Base-by-base conservation (phyloP, 768 basidiomycete genomes). In the Kwoniella dendrophila region DNA sequence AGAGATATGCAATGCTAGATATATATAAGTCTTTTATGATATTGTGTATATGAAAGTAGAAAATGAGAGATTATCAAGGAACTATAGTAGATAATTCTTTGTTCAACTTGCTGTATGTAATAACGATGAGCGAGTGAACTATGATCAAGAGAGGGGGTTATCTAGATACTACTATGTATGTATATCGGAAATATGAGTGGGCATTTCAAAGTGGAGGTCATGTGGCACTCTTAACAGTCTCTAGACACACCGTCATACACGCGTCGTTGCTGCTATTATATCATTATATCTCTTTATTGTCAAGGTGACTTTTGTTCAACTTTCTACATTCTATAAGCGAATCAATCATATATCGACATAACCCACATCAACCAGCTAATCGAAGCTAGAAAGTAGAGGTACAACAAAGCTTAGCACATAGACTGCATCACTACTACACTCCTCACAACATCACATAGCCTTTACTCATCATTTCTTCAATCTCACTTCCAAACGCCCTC, bases 391-490 rank as follows among this genome's bases (percentile, higher is more conserved):
- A n/a, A n/a, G n/a, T n/a, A n/a, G n/a, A n/a, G n/a, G n/a, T n/a
- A n/a, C n/a, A n/a, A n/a, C n/a, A n/a, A n/a, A n/a, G n/a, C n/a
- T n/a, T n/a, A n/a, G n/a, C n/a, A n/a, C n/a, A n/a, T n/a, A n/a
- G n/a, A n/a, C n/a, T n/a, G n/a, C n/a, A n/a, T n/a, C n/a, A n/a
- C 48, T 33, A 29, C 24, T 14, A 20, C 24, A 16, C 12, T 6
- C 48, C 48, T 20, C 4, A 10, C 53, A 8, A 38, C 3, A 29
- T 14, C 16, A n/a, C n/a, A n/a, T n/a, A n/a, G n/a, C 14, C n/a
- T n/a, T 54, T 52, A 26, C 18, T 40, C 51, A 53, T 18, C 59
- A 61, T 54, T 45, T 54, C 52, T n/a, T 61, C 59, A 27, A 52
- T 52, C 18, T 43, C 38, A 16, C 38, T 47, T 26, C 48, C 58